phyloP scores from a whole-genome alignment of 192 early-diverging fungal genomes.

The Neocallimastix lanati region DNA sequence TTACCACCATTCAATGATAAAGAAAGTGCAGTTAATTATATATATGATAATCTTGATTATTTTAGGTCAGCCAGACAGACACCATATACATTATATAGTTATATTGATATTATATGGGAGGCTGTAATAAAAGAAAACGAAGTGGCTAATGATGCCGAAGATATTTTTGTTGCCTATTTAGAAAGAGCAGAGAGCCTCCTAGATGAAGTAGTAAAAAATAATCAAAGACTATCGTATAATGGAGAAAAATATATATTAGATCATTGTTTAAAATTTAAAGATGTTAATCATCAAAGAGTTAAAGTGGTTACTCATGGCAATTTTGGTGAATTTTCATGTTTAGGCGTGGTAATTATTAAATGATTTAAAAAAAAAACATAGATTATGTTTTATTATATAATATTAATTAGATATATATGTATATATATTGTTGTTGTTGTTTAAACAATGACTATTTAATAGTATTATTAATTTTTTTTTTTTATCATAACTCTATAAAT shows the following conservation, averaged over 20 bases:
- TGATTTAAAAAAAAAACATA: too few relatives aligned
- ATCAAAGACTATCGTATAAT: constrained; percentile 59
- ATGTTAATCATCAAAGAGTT: not conserved
- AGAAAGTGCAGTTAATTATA: not conserved
- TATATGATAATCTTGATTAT: not conserved
- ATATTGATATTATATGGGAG: not conserved
- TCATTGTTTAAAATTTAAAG: constrained; percentile 14
- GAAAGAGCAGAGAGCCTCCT: constrained; percentile 66
- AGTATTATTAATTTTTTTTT: too few relatives aligned
- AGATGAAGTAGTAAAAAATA: constrained; percentile 66
- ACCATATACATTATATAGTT: not conserved
- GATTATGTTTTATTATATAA: too few relatives aligned
- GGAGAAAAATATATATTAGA: constrained; percentile 60
- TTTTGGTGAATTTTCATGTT: constrained; percentile 50
- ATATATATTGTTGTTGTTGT: too few relatives aligned
- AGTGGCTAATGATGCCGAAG: constrained; percentile 1
- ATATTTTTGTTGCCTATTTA: constrained; percentile 46
- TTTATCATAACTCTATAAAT: too few relatives aligned
- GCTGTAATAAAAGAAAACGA: not conserved
- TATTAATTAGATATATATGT: too few relatives aligned
- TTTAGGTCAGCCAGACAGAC: not conserved
- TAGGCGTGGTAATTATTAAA: constrained; percentile 36
- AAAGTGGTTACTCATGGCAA: constrained; percentile 92
- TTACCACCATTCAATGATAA: not conserved
- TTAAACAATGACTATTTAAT: too few relatives aligned